Evolutionary conservation across 805 yeast species (phyloP).

Genomic region (Zygoascus tannicola): DNA sequence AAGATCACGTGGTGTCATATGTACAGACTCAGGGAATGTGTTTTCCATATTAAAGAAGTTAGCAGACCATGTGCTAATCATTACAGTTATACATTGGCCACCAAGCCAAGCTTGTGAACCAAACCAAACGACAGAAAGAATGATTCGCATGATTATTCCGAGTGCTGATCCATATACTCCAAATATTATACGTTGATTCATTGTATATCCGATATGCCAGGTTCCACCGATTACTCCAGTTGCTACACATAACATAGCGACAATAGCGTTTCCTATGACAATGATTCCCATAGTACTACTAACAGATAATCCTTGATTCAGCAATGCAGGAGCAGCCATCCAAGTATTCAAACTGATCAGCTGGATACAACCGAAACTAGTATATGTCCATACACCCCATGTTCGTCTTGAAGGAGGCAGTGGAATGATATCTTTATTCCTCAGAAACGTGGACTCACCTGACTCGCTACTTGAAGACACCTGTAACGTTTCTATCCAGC

Average conservation of each 20-base stretch:
- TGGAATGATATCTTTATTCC: slow-evolving; percentile 34
- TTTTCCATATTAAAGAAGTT: slow-evolving; percentile 33
- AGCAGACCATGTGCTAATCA: slow-evolving; percentile 33
- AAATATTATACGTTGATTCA: slow-evolving; percentile 36
- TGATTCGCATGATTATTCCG: slow-evolving; percentile 25
- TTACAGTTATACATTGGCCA: slow-evolving; percentile 34
- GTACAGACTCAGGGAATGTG: slow-evolving; percentile 32
- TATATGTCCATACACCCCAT: slow-evolving; percentile 38
- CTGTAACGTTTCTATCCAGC: too few species aligned
- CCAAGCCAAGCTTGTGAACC: slow-evolving; percentile 40
- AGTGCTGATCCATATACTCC: slow-evolving; percentile 39
- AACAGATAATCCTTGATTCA: slow-evolving; percentile 38
- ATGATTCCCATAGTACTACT: slow-evolving; percentile 38
- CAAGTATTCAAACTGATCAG: slow-evolving; percentile 34
- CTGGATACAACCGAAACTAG: slow-evolving; percentile 18
- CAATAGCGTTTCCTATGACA: slow-evolving; percentile 35
- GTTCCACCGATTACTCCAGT: slow-evolving; percentile 40
- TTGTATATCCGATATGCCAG: slow-evolving; percentile 39
- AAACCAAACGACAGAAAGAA: slow-evolving; percentile 39
- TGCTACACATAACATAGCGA: slow-evolving; percentile 33
- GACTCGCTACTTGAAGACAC: neutral
- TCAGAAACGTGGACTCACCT: slow-evolving; percentile 3
- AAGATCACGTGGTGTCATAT: slow-evolving; percentile 29
- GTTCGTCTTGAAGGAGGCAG: slow-evolving; percentile 37
- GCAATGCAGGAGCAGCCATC: slow-evolving; percentile 36